phyloP scores from a whole-genome alignment of 768 basidiomycete species.

The Hysterangium stoloniferum region DNA sequence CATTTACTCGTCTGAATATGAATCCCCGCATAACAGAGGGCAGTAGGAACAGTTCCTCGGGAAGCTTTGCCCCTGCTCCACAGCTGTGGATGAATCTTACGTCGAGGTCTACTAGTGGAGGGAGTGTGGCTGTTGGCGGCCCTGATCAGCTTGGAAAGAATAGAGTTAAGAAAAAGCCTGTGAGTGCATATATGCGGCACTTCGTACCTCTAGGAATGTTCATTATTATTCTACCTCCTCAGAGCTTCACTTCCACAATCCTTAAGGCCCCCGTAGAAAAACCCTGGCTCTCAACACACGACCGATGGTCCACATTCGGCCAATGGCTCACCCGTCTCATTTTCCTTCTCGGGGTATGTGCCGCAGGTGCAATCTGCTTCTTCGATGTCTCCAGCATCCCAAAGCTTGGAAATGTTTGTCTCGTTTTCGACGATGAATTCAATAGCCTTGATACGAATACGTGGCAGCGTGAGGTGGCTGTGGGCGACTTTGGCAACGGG shows the following conservation, averaged over 20 bases:
- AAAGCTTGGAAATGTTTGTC: conserved; percentile 29
- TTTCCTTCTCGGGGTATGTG: conserved; percentile 34
- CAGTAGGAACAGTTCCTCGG: background rate
- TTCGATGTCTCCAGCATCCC: conserved; percentile 35
- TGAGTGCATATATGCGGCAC: background rate
- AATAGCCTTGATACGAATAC: conserved; percentile 33
- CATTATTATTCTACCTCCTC: background rate
- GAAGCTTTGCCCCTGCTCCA: conserved; percentile 3
- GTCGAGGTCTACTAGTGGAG: too few species aligned
- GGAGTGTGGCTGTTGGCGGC: too few species aligned
- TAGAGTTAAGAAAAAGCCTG: conserved; percentile 7
- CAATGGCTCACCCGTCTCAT: conserved; percentile 42
- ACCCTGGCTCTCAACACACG: conserved; percentile 39
- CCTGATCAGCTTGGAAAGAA: too few species aligned
- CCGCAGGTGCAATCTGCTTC: conserved; percentile 39
- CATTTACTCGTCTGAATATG: background rate
- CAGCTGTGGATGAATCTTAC: too few species aligned
- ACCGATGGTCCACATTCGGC: conserved; percentile 35
- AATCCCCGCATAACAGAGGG: background rate
- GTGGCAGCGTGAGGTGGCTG: conserved; percentile 44
- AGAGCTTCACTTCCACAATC: conserved; percentile 15
- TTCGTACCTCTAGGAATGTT: background rate
- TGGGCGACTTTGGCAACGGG: conserved; percentile 44
- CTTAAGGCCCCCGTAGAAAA: conserved; percentile 35
- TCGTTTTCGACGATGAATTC: conserved; percentile 46